Conservation (phyloP, 306 rosid species). For the Oemleria cerasiformis region DNA sequence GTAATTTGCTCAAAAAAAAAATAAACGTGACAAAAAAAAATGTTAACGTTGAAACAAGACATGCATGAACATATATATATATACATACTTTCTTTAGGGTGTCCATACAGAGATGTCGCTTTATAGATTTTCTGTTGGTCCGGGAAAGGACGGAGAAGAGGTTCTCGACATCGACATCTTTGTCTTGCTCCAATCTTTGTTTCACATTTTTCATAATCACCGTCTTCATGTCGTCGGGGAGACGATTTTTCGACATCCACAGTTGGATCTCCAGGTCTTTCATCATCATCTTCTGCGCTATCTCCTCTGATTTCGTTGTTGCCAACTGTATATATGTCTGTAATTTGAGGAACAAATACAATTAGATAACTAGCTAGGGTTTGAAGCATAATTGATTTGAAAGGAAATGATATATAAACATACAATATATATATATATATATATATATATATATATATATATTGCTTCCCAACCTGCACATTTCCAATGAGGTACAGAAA, state of each 20-base stretch:
- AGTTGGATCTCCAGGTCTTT: background rate
- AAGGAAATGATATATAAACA: background rate
- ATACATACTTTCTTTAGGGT: background rate
- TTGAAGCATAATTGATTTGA: too few relatives aligned
- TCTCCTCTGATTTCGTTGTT: conserved; percentile 5
- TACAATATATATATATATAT: too few relatives aligned
- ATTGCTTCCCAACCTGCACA: conserved; percentile 14
- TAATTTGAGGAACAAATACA: too few relatives aligned
- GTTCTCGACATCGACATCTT: background rate
- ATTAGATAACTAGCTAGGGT: too few relatives aligned
- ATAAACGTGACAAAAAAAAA: too few relatives aligned
- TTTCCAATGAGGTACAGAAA: conserved; percentile 23
- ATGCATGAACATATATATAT: too few relatives aligned
- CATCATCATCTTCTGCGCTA: background rate
- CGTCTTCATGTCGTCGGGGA: background rate
- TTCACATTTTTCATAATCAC: background rate
- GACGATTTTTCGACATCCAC: background rate
- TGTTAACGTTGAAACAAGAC: too few relatives aligned
- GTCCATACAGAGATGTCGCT: background rate
- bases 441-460: too few relatives aligned
- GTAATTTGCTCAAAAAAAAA: too few relatives aligned
- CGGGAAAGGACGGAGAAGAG: background rate
- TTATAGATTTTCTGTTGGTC: background rate
- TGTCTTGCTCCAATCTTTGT: background rate
- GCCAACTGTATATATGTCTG: conserved; percentile 2